phyloP scores from a whole-genome alignment of 345 rosid genomes.

The Triadica sebifera region DNA sequence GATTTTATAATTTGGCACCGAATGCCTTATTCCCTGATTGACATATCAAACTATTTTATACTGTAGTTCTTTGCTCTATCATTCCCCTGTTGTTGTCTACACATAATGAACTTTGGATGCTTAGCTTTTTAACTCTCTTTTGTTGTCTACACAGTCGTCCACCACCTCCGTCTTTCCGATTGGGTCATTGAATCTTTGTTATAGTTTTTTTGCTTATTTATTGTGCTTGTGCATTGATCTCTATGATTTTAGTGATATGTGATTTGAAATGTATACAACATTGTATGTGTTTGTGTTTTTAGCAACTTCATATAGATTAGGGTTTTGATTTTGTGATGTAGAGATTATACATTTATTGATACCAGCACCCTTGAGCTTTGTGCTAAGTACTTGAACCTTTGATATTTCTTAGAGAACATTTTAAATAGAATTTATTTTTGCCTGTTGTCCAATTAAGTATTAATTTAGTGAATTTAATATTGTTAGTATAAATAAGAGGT shows the following conservation, averaged over 20 bases:
- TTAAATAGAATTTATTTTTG: too few species aligned
- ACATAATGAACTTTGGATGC: too few species aligned
- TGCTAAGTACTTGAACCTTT: conserved; percentile 75
- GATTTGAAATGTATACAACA: background rate
- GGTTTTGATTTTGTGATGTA: conserved; percentile 25
- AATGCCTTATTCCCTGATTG: too few species aligned
- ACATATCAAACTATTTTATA: too few species aligned
- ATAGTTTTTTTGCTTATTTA: background rate
- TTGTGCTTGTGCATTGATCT: conserved; percentile 3
- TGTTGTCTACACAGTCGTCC: conserved; percentile 37
- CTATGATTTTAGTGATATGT: background rate
- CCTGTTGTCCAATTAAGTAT: too few species aligned
- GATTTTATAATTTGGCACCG: too few species aligned
- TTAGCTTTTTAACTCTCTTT: too few species aligned
- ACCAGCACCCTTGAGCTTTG: conserved; percentile 79
- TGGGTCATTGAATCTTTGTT: conserved; percentile 44
- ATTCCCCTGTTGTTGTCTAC: too few species aligned
- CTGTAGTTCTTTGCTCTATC: too few species aligned
- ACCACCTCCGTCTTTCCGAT: conserved; percentile 43
- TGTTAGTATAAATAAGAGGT: too few species aligned
- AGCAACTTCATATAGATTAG: background rate
- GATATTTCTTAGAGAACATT: too few species aligned
- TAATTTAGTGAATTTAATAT: too few species aligned
- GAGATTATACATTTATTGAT: conserved; percentile 77
- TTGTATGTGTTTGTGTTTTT: background rate